Conservation (phyloP, 2,329 filamentous ascomycete genomes). For the Neospermospora avenae region DNA sequence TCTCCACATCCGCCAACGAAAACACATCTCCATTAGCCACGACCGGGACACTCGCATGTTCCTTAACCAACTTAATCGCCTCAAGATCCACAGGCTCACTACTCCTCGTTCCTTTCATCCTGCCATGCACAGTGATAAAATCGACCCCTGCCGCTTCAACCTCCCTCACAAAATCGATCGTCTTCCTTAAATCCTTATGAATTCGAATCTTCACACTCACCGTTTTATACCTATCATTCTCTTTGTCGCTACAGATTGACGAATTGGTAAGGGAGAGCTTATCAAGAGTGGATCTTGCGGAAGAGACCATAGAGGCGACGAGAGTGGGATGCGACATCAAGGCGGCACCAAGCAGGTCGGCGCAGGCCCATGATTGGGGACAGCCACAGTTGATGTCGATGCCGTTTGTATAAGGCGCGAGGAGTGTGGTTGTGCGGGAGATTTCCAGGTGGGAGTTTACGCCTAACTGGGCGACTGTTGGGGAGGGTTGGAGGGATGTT, state of each 20-base stretch:
- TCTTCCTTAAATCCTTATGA: slow-evolving; percentile 57
- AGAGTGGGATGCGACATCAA: slow-evolving; percentile 63
- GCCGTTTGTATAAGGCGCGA: slow-evolving; percentile 59
- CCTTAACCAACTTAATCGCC: slow-evolving; percentile 49
- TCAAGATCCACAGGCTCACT: slow-evolving; percentile 59
- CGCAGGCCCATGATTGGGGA: slow-evolving; percentile 69
- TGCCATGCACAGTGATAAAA: slow-evolving; percentile 68
- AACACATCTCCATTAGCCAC: slow-evolving; percentile 70
- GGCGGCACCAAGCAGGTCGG: slow-evolving; percentile 64
- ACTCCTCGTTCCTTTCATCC: slow-evolving; percentile 59
- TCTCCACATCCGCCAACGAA: slow-evolving; percentile 39
- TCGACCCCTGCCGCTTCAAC: slow-evolving; percentile 59
- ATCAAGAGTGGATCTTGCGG: slow-evolving; percentile 50
- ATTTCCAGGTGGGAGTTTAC: slow-evolving; percentile 60
- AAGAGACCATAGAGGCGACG: slow-evolving; percentile 62
- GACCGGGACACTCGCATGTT: slow-evolving; percentile 53
- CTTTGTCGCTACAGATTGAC: slow-evolving; percentile 25
- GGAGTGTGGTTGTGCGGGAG: slow-evolving; percentile 58
- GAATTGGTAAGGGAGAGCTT: slow-evolving; percentile 33
- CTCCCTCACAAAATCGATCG: slow-evolving; percentile 59
- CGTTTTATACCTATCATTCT: slow-evolving; percentile 47
- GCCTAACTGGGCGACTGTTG: slow-evolving; percentile 67
- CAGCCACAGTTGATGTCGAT: slow-evolving; percentile 72
- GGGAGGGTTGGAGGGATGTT: slow-evolving; percentile 51
- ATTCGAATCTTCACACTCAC: slow-evolving; percentile 71